A percentile compares a stretch with the other conserved stretches of the same genome.
phyloP scores from a whole-genome alignment of 257 asterid genomes.

The Gentiana macrophylla region DNA sequence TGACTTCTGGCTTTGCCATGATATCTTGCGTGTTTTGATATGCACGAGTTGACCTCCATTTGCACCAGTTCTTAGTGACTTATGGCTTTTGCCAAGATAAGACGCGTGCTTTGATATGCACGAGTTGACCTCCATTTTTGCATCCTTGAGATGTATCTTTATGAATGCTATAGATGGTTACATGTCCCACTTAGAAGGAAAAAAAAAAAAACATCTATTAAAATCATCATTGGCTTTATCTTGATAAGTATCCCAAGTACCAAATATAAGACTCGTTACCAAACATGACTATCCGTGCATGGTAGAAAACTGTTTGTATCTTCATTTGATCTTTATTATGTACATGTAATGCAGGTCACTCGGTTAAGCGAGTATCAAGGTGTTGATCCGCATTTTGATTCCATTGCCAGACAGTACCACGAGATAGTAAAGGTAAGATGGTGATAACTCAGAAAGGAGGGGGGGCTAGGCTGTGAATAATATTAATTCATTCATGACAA shows the following conservation, averaged over 20 bases:
- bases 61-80: constrained; percentile 7
- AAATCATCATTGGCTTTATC: too few relatives aligned
- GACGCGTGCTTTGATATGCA: background rate
- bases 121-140: background rate
- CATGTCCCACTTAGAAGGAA: too few relatives aligned
- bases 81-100: background rate
- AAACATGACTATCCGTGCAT: too few relatives aligned
- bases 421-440: constrained; percentile 79
- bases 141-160: background rate
- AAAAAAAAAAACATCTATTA: too few relatives aligned
- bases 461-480: too few relatives aligned
- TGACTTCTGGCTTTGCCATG: background rate
- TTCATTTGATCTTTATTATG: background rate
- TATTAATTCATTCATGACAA: too few relatives aligned
- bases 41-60: background rate
- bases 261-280: too few relatives aligned
- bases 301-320: background rate
- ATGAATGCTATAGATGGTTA: too few relatives aligned
- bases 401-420: constrained; percentile 90
- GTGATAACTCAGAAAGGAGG: too few relatives aligned
- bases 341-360: constrained; percentile 36
- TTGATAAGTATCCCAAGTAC: too few relatives aligned
- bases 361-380: constrained; percentile 97
- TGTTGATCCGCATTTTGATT: constrained; percentile 94
- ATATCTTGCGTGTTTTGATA: background rate